Evolutionary conservation across 2,329 filamentous ascomycete genomes (phyloP), one percentile per base, ranked within the genome.

Genomic region (Aspergillus sp.): DNA sequence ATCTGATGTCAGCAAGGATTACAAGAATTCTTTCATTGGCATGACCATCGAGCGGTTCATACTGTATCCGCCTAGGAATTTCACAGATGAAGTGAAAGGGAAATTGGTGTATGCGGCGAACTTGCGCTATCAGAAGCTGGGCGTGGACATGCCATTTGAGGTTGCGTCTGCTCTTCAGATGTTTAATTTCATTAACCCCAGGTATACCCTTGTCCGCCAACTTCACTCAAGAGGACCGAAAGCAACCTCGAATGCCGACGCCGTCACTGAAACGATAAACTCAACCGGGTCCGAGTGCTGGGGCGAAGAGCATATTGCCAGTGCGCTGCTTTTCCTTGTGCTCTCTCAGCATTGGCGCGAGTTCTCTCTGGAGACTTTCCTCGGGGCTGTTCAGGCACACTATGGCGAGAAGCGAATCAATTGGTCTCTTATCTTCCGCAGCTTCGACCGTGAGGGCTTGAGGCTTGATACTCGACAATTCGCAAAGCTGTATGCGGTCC

Each of bases 31-130:
- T 45, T 92, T 95, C 72, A 84, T 97, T 62, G 90, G 91, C 52
- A 81, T 89, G 61, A 89, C 96, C 60, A 82, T 97, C 75, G 91
- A 97, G 75, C 90, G 91, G 67, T 90, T 96, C 69, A 88, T 96
- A 57, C 89, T 95, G 76, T 89, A 93, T 68, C 92, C 93, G 55
- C 92, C 92, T 30, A 91, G 90, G 25, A 92, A 89, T 74, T 96
- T 96, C 80, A 91, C 90, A 70, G 87, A 92, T 57, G 88, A 90
- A 71, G 82, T 88, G 64, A 90, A 92, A 70, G 83, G 91, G 13
- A 83, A 84, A 59, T 64, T 89, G 43, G 80, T 81, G 49, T 84
- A 86, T 71, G 89, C 88, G 65, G 83, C 89, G 59, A 84, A 84
- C 69, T 82, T 89, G 59, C 86, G 91, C 68, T 96, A 91, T 74